Evolutionary conservation across 257 asterid species (phyloP).

Genomic region (Schizonepeta tenuifolia): DNA sequence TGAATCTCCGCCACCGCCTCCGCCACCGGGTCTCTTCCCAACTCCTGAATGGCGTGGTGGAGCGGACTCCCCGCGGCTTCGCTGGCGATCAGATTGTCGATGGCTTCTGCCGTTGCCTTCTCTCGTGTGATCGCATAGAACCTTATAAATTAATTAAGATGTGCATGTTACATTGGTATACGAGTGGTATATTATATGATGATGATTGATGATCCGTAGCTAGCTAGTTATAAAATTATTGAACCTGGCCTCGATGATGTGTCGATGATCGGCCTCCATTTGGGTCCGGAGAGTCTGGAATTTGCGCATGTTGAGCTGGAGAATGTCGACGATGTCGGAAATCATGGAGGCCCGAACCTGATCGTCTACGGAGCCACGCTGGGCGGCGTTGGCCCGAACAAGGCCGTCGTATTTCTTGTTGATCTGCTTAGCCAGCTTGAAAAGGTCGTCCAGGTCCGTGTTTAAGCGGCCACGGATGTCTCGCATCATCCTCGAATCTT

Average conservation of each 20-base stretch:
- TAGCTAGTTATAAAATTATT: no score
- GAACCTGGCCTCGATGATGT: slow-evolving; percentile 51
- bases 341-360: slow-evolving; percentile 44
- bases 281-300: slow-evolving; percentile 45
- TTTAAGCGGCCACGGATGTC: slow-evolving; percentile 36
- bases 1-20: slow-evolving; percentile 54
- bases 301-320: slow-evolving; percentile 41
- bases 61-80: slow-evolving; percentile 40
- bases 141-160: no score
- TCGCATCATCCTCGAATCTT: slow-evolving; percentile 32
- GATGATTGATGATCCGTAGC: no score
- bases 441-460: slow-evolving; percentile 38
- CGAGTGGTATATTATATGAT: no score
- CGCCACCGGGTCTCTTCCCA: slow-evolving; percentile 37
- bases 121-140: slow-evolving; percentile 43
- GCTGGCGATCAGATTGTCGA: slow-evolving; percentile 45
- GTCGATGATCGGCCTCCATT: slow-evolving; percentile 46
- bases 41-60: slow-evolving; percentile 46
- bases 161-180: no score
- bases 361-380: slow-evolving; percentile 42
- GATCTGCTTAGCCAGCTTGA: slow-evolving; percentile 53
- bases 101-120: slow-evolving; percentile 54
- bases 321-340: slow-evolving; percentile 33
- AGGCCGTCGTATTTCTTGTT: slow-evolving; percentile 48
- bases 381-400: slow-evolving; percentile 51